phyloP scores from a whole-genome alignment of 805 yeast species.

The Saccharomycopsis sp. region DNA sequence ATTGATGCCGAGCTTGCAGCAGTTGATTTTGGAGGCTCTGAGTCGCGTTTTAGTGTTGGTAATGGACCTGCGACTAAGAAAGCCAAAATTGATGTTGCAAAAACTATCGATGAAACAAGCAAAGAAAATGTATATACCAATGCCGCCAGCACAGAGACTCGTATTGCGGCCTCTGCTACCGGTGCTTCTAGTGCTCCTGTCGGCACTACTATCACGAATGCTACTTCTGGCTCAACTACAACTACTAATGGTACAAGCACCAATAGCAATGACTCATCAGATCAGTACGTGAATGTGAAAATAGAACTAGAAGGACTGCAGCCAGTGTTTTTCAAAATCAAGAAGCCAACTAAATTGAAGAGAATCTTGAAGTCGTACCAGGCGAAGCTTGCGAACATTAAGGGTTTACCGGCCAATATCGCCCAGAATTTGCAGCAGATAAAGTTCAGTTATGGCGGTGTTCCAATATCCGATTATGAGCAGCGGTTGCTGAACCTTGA shows the following conservation, averaged over 20 bases:
- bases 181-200: neutral
- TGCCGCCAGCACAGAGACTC: neutral
- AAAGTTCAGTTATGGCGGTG: conserved; percentile 10
- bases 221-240: neutral
- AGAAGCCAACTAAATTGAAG: conserved; percentile 18
- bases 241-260: neutral
- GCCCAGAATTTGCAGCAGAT: conserved; percentile 3
- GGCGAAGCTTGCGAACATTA: conserved; percentile 5
- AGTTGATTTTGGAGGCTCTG: neutral
- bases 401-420: neutral
- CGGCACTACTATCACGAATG: too few relatives aligned
- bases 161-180: neutral
- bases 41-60: neutral
- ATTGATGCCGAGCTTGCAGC: neutral
- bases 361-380: conserved; percentile 17
- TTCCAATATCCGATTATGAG: conserved; percentile 11
- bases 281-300: conserved; percentile 13
- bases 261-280: neutral
- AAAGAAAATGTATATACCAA: neutral
- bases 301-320: conserved; percentile 13
- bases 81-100: neutral
- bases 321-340: conserved; percentile 18
- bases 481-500: conserved; percentile 8
- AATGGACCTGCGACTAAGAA: neutral
- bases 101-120: neutral